Percentiles rank a stretch among this genome's conserved stretches.
These are phyloP conservation scores for Myrica gale DNA, from an alignment of 306 rosid species.

Conservation along the genomic window DNA sequence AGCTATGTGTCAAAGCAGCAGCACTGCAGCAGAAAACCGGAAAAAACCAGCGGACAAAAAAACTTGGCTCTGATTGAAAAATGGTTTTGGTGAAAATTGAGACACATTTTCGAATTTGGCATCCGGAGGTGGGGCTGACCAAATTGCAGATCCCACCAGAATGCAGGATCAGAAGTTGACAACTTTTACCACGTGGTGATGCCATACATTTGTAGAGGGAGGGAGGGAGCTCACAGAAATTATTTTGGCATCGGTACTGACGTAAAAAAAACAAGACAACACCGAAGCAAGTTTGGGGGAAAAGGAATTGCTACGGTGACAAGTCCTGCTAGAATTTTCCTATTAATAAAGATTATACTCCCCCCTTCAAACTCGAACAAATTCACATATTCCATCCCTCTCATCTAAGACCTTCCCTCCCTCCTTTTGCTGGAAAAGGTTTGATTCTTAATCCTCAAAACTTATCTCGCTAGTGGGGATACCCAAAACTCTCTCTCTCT, in stretches of 20 bases:
- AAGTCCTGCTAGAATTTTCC: conserved; percentile 38
- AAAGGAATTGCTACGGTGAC: conserved; percentile 36
- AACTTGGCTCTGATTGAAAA: conserved; percentile 7
- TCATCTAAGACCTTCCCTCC: conserved; percentile 24
- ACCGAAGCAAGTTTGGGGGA: conserved; percentile 30
- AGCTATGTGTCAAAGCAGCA: conserved; percentile 37
- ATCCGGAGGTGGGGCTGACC: conserved; percentile 34
- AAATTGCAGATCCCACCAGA: conserved; percentile 26
- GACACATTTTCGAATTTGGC: conserved; percentile 43
- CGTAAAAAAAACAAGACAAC: conserved; percentile 24
- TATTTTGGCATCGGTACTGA: conserved; percentile 28
- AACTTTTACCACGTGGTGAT: conserved; percentile 36
- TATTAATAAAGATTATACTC: conserved; percentile 43
- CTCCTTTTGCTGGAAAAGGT: conserved; percentile 25
- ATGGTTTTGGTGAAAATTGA: conserved; percentile 13
- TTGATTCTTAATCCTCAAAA: conserved; percentile 30
- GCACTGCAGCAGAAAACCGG: conserved; percentile 10
- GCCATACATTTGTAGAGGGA: conserved; percentile 27
- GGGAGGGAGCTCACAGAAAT: conserved; percentile 22
- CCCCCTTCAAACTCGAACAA: conserved; percentile 43
- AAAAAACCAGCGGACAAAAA: conserved; percentile 11
- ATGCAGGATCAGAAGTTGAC: conserved; percentile 30
- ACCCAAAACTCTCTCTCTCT: not conserved
- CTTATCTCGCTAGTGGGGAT: conserved; percentile 6
- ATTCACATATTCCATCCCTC: conserved; percentile 47